Percentiles rank a stretch among this genome's conserved stretches.
Conservation (phyloP, 805 yeast genomes). For the Pichia exigua region DNA sequence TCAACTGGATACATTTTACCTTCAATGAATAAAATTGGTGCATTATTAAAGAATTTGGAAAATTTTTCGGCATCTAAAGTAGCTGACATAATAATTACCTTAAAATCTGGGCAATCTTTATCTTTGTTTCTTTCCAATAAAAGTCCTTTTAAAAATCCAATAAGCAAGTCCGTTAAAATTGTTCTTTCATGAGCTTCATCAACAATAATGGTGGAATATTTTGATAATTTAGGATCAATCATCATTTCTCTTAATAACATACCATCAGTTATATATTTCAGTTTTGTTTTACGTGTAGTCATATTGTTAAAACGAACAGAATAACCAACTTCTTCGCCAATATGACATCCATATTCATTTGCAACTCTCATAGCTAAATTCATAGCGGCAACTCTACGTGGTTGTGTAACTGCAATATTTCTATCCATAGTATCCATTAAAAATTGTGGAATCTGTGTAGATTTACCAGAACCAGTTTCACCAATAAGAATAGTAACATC, state of each 20-base stretch:
- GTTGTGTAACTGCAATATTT: slow-evolving; percentile 85
- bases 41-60: slow-evolving; percentile 64
- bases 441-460: slow-evolving; percentile 94
- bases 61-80: slow-evolving; percentile 89
- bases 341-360: slow-evolving; percentile 67
- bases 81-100: slow-evolving; percentile 89
- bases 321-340: slow-evolving; percentile 86
- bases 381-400: slow-evolving; percentile 96
- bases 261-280: slow-evolving; percentile 93
- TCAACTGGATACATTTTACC: slow-evolving; percentile 87
- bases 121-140: slow-evolving; percentile 40
- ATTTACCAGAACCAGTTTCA: slow-evolving; percentile 97
- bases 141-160: slow-evolving; percentile 80
- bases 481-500: slow-evolving; percentile 81
- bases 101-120: slow-evolving; percentile 34
- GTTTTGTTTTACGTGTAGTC: slow-evolving; percentile 45
- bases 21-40: slow-evolving; percentile 81
- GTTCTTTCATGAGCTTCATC: slow-evolving; percentile 99
- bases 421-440: slow-evolving; percentile 47
- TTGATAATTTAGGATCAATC: slow-evolving; percentile 55
- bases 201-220: slow-evolving; percentile 69
- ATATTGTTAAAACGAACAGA: slow-evolving; percentile 87
- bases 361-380: slow-evolving; percentile 89
- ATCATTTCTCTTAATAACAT: slow-evolving; percentile 89
- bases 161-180: slow-evolving; percentile 76